These are phyloP conservation scores for Mycena sanguinolenta DNA, from an alignment of 768 basidiomycete genomes.

Conservation along the genomic window DNA sequence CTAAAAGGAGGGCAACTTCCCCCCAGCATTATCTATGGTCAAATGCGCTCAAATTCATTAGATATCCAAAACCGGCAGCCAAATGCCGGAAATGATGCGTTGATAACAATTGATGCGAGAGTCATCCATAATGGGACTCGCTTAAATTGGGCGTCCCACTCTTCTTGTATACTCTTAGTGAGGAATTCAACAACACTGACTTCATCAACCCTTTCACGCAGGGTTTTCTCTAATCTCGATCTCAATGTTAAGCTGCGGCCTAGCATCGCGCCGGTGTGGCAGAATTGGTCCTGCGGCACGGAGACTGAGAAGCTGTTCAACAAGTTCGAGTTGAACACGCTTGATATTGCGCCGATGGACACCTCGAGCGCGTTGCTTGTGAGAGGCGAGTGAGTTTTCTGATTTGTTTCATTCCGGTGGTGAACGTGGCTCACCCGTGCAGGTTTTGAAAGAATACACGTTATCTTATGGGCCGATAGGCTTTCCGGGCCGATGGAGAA, in stretches of 20 bases:
- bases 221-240: slow-evolving; percentile 41
- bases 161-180: no score
- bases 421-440: not conserved
- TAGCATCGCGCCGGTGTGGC: slow-evolving; percentile 31
- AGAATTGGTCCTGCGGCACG: not conserved
- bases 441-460: slow-evolving; percentile 1
- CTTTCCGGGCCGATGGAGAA: slow-evolving; percentile 10
- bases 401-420: not conserved
- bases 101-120: no score
- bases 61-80: no score
- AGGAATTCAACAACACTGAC: slow-evolving; percentile 37
- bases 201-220: slow-evolving; percentile 46
- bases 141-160: no score
- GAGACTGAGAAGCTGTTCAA: slow-evolving; percentile 48
- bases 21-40: no score
- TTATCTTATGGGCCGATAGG: slow-evolving; percentile 32
- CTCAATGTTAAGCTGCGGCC: slow-evolving; percentile 39
- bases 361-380: slow-evolving; percentile 33
- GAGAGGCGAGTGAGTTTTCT: slow-evolving; percentile 39
- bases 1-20: no score
- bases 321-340: slow-evolving; percentile 12
- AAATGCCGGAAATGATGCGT: no score
- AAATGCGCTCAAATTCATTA: no score
- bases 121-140: no score
- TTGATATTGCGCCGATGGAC: slow-evolving; percentile 14